A percentile compares a stretch with the other conserved stretches of the same genome.
phyloP scores from a whole-genome alignment of 2,329 filamentous ascomycete species.

The Juglanconis juglandina region DNA sequence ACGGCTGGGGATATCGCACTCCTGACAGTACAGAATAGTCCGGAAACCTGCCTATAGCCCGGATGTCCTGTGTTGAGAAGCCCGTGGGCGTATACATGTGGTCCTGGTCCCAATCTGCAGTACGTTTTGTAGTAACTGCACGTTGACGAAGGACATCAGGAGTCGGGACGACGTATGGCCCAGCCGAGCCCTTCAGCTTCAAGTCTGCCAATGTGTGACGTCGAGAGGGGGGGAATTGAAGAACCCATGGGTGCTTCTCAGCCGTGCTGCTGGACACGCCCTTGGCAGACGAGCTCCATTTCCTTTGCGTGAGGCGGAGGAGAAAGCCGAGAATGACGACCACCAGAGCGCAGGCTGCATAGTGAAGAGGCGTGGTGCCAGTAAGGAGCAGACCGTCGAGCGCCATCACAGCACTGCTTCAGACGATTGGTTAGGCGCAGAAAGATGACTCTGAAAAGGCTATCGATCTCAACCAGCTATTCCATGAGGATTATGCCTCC shows the following conservation, averaged over 20 bases:
- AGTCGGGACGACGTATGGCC: neutral
- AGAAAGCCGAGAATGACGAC: conserved; percentile 3
- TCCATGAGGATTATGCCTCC: too few relatives aligned
- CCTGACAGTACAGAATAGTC: conserved; percentile 74
- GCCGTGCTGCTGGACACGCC: neutral
- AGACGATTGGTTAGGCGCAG: neutral
- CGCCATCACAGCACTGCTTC: neutral
- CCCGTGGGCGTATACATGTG: conserved; percentile 46
- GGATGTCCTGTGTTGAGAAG: conserved; percentile 68
- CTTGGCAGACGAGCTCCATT: neutral
- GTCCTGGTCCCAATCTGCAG: conserved; percentile 15
- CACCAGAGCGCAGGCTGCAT: neutral
- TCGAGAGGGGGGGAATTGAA: conserved; percentile 17
- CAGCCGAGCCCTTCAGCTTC: conserved; percentile 5
- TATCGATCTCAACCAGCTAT: too few relatives aligned
- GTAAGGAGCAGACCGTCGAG: neutral
- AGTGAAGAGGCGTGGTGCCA: neutral
- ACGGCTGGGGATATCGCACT: conserved; percentile 65
- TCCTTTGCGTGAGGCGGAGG: conserved; percentile 2
- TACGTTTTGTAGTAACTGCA: conserved; percentile 27
- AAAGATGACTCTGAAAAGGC: neutral
- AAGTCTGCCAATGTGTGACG: conserved; percentile 8
- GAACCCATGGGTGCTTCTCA: conserved; percentile 9
- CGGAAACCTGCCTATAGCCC: conserved; percentile 70
- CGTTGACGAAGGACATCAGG: conserved; percentile 9